Evolutionary conservation across 176 grass and related monocot species (phyloP).

Genomic region (Lolium perenne): DNA sequence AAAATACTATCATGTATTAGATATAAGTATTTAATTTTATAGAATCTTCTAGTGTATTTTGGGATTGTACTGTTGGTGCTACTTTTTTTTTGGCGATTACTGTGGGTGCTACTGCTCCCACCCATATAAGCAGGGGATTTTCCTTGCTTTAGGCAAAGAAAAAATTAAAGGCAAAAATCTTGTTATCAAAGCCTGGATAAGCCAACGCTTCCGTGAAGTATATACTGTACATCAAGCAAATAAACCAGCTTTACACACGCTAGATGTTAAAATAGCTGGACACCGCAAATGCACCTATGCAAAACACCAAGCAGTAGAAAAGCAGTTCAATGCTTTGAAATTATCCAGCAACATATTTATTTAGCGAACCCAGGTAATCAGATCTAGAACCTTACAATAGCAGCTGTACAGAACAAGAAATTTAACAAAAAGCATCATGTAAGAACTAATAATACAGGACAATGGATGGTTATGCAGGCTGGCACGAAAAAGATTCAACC

Average conservation of each 20-base stretch:
- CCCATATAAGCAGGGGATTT: background rate
- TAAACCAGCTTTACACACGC: background rate
- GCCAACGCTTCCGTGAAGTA: background rate
- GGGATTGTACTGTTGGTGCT: background rate
- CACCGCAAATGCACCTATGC: background rate
- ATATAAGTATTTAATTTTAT: background rate
- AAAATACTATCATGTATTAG: background rate
- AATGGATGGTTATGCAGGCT: background rate
- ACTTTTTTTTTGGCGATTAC: background rate
- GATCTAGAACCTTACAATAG: conserved; percentile 33
- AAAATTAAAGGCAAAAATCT: background rate
- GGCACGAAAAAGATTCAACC: conserved; percentile 31
- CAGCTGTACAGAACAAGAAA: conserved; percentile 2
- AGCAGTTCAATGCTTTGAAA: background rate
- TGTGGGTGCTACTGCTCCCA: background rate
- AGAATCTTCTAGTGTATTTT: conserved; percentile 9
- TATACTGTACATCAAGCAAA: background rate
- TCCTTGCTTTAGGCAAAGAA: background rate
- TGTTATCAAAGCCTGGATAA: background rate
- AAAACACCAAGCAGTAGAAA: conserved; percentile 5
- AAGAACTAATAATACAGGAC: conserved; percentile 21
- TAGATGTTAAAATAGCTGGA: conserved; percentile 5
- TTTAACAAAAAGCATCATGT: conserved; percentile 19
- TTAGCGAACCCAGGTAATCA: background rate
- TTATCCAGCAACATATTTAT: background rate